These are phyloP conservation scores for Clarireedia monteithiana DNA, from an alignment of 2,329 filamentous ascomycete species.

Conservation along the genomic window DNA sequence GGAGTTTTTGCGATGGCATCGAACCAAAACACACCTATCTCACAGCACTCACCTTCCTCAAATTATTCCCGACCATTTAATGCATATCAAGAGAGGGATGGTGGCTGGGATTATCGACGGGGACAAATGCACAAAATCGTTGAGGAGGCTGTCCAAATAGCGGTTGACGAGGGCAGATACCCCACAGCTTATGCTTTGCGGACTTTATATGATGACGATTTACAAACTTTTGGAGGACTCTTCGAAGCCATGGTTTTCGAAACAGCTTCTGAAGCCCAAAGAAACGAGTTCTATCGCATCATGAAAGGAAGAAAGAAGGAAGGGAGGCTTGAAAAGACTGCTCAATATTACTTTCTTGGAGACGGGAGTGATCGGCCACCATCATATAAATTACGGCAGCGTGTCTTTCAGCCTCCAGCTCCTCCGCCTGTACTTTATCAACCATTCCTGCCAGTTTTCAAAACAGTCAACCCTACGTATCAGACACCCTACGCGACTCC, in stretches of 20 bases:
- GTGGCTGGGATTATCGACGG: conserved; percentile 14
- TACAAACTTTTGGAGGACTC: conserved; percentile 43
- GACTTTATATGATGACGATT: conserved; percentile 51
- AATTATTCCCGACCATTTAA: conserved; percentile 2
- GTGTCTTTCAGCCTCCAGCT: not conserved
- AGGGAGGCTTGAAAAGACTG: conserved; percentile 45
- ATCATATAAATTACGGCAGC: conserved; percentile 10
- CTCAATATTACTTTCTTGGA: conserved; percentile 42
- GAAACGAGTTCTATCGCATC: conserved; percentile 43
- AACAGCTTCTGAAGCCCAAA: conserved; percentile 41
- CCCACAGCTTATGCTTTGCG: conserved; percentile 56
- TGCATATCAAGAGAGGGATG: conserved; percentile 4
- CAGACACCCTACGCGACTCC: conserved; percentile 5
- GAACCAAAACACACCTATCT: conserved; percentile 1
- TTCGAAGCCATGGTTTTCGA: conserved; percentile 51
- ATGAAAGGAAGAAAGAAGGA: conserved; percentile 49
- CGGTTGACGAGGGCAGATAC: conserved; percentile 47
- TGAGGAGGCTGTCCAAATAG: conserved; percentile 50
- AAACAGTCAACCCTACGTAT: conserved; percentile 13
- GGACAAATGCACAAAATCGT: conserved; percentile 37
- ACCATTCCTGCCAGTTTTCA: conserved; percentile 8
- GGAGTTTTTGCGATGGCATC: not conserved
- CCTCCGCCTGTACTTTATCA: not conserved
- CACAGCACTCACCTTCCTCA: conserved; percentile 4
- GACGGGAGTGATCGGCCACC: conserved; percentile 24